phyloP scores from a whole-genome alignment of 169 alveolate species.

The Cryptosporidium sp. region DNA sequence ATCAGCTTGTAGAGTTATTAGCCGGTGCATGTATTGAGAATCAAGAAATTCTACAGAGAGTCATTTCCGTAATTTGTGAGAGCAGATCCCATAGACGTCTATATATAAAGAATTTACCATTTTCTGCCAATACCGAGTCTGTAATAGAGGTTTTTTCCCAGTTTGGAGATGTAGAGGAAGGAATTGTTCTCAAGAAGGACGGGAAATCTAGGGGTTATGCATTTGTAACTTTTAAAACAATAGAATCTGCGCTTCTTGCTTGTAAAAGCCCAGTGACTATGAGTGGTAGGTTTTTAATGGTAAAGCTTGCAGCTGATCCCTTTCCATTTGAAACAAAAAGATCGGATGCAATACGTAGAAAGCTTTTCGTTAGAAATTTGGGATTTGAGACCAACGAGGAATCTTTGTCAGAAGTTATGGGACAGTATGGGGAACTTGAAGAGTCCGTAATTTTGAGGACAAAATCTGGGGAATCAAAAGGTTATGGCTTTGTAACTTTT shows the following conservation, averaged over 20 bases:
- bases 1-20: slow-evolving; percentile 81
- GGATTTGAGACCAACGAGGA: slow-evolving; percentile 80
- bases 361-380: slow-evolving; percentile 83
- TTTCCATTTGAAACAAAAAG: slow-evolving; percentile 69
- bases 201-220: slow-evolving; percentile 87
- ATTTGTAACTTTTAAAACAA: slow-evolving; percentile 82
- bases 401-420: slow-evolving; percentile 77
- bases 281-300: slow-evolving; percentile 79
- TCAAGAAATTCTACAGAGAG: slow-evolving; percentile 75
- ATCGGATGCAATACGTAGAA: slow-evolving; percentile 78
- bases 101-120: slow-evolving; percentile 82
- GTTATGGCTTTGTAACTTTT: slow-evolving; percentile 82
- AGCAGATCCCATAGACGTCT: slow-evolving; percentile 81
- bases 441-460: slow-evolving; percentile 82
- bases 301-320: slow-evolving; percentile 81
- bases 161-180: slow-evolving; percentile 84
- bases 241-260: slow-evolving; percentile 80
- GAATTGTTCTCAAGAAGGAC: slow-evolving; percentile 83
- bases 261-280: slow-evolving; percentile 77
- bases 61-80: slow-evolving; percentile 78
- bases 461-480: slow-evolving; percentile 81
- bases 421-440: slow-evolving; percentile 81
- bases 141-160: slow-evolving; percentile 78
- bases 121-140: slow-evolving; percentile 81
- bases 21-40: slow-evolving; percentile 80